Evolutionary conservation across 2,329 filamentous ascomycete genomes (phyloP), one percentile per base, ranked within the genome.

Genomic region (Ophiocordyceps robertsii): DNA sequence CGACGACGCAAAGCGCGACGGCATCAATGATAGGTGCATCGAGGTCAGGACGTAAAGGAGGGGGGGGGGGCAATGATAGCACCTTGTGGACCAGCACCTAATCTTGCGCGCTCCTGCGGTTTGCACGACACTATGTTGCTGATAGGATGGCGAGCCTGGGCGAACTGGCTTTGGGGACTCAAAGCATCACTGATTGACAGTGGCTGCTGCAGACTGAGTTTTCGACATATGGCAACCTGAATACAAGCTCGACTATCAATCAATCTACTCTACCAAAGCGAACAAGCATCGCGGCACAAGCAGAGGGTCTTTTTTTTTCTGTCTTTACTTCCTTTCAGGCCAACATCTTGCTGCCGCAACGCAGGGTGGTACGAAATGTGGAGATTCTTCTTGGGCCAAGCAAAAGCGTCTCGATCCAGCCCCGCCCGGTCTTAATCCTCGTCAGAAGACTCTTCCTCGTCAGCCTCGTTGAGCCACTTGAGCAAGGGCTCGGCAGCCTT

Each of bases 401-500:
- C 33, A n/a, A 32, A 27, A 14, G 35, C n/a, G 14, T 19, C 17
- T 21, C 21, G 30, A 29, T 10, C 19, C 11, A 17, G 14, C 21
- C 3, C 19, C n/a, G n/a, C 4, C 29, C 6, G 32, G 3, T 9
- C 29, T 52, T 60, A 58, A 53, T 78, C 75, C 16, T 80, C 78
- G 19, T 82, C 80, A 8, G 68, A 69, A 10, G 70, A 72, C 46
- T 81, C 79, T 50, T 84, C 80, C 49, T 82, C 79, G 62, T 89
- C 84, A 42, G 89, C 89, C 64, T 84, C 86, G 53, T 86, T 78
- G 45, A 96, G 86, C 90, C 89, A 96, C 55, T 80, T 84, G 57
- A 95, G 74, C 76, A 98, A 98, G 50, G 85, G 82, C 70, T 93
- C 84, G 42, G 92, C 88, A 51, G 86, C 84, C 73, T 93, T 90